These are phyloP conservation scores for Plasmodium malariae DNA, from an alignment of 169 alveolate genomes.

Conservation along the genomic window DNA sequence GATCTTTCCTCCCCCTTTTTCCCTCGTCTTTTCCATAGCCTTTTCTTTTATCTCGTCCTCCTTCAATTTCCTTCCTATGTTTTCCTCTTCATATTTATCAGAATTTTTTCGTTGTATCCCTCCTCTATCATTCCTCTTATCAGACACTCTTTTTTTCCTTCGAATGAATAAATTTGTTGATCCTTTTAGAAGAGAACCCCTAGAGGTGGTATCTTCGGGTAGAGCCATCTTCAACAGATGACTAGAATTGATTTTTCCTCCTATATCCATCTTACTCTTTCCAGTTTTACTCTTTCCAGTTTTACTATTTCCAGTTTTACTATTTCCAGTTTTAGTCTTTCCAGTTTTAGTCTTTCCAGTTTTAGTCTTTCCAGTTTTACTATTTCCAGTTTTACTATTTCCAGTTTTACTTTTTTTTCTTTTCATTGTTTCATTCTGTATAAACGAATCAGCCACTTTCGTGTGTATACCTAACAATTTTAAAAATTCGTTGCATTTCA, in stretches of 20 bases:
- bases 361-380: no score
- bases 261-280: not conserved
- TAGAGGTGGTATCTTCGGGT: conserved; percentile 17
- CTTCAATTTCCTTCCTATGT: not conserved
- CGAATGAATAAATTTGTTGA: conserved; percentile 2
- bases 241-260: no score
- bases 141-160: not conserved
- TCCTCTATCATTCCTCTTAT: not conserved
- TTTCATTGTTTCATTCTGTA: conserved; percentile 7
- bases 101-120: not conserved
- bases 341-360: no score
- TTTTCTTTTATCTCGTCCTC: not conserved
- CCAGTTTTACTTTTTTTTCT: conserved; percentile 18
- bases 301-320: not conserved
- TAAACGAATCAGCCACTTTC: conserved; percentile 56
- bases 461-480: conserved; percentile 48
- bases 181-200: conserved; percentile 26
- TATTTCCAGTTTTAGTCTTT: not conserved
- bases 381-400: no score
- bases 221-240: conserved; percentile 10
- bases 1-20: not conserved
- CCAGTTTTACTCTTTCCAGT: not conserved
- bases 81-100: no score
- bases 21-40: not conserved
- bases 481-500: conserved; percentile 53